phyloP scores from a whole-genome alignment of 2,329 filamentous ascomycete species.

The Penicillium sp. region DNA sequence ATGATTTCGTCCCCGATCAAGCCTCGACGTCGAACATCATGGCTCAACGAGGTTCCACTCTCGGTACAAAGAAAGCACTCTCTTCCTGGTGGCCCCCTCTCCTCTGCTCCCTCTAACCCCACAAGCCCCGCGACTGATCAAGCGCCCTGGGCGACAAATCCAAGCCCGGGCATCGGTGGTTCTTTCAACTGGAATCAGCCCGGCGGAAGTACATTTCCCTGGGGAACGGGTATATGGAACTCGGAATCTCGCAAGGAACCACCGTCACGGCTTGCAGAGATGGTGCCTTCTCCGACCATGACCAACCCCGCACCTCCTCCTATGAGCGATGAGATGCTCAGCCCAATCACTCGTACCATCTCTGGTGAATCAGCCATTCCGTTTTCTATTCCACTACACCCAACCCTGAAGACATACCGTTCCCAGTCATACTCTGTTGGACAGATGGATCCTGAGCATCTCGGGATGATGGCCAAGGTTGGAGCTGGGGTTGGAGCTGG shows the following conservation, averaged over 20 bases:
- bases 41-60: conserved; percentile 79
- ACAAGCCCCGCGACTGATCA: conserved; percentile 73
- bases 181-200: conserved; percentile 47
- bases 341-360: conserved; percentile 47
- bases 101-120: conserved; percentile 76
- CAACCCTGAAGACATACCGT: conserved; percentile 87
- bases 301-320: conserved; percentile 51
- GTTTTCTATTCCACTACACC: conserved; percentile 83
- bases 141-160: conserved; percentile 42
- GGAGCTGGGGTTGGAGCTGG: conserved; percentile 29
- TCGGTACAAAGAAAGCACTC: conserved; percentile 72
- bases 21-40: conserved; percentile 72
- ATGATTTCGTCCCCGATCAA: conserved; percentile 55
- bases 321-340: conserved; percentile 56
- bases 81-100: conserved; percentile 72
- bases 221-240: conserved; percentile 84
- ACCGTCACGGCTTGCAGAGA: conserved; percentile 70
- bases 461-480: conserved; percentile 35
- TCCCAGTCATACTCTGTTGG: conserved; percentile 97
- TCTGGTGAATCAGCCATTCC: conserved; percentile 64
- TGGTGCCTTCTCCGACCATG: conserved; percentile 73
- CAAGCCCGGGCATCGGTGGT: conserved; percentile 39
- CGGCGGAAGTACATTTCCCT: conserved; percentile 58
- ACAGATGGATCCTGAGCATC: conserved; percentile 71
- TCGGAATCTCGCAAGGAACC: conserved; percentile 72